Base-by-base conservation (phyloP, 805 yeast genomes). In the Candida ipomoeae region DNA sequence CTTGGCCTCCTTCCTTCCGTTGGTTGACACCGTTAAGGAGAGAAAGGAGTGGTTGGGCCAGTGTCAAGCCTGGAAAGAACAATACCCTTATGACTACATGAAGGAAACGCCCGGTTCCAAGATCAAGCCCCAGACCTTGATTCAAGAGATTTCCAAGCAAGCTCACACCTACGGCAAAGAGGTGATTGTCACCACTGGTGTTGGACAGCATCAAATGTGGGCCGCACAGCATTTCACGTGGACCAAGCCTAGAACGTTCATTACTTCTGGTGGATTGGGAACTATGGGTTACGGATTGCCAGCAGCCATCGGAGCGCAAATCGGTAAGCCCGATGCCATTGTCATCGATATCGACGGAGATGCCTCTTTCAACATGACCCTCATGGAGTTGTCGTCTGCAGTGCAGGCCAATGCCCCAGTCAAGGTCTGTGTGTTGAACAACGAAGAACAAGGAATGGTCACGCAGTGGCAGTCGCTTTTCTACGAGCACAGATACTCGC, bases 141-240 rank as follows among this genome's bases (percentile, higher is more conserved):
- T 94, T 56, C 69, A 78, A 41, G 92, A 88, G 70, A 79, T 94
- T 50, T 82, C 94, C 2, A 79, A 82, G 55, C 84, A 90, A 60
- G 84, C 90, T 32, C 69, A 73, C 45, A 80, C 74, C 48, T 78
- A 79, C 49, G 77, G 76, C 56, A 87, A 82, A 64, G 91, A 87
- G 60, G 90, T 89, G 52, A 82, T 91, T 61, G 85, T 92, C 61
- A 87, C 98, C 48, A 94, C 99, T 35, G 99, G 99, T 79, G 98
- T 94, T 48, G 99, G 99, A 54, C 99, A 94, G 78, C 99, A 92
- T 79, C 99, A 92, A 77, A 92, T 92, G 99, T 92, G 99, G 99
- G 95, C 98, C 36, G 98, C 98, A 29, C 99, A 94, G 75, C 91
- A 90, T 71, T 91, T 87, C 83, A 82, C 90, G 47, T 92, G 97